Evolutionary conservation across 768 basidiomycete genomes (phyloP).

Genomic region (Tephrocybe sp.): DNA sequence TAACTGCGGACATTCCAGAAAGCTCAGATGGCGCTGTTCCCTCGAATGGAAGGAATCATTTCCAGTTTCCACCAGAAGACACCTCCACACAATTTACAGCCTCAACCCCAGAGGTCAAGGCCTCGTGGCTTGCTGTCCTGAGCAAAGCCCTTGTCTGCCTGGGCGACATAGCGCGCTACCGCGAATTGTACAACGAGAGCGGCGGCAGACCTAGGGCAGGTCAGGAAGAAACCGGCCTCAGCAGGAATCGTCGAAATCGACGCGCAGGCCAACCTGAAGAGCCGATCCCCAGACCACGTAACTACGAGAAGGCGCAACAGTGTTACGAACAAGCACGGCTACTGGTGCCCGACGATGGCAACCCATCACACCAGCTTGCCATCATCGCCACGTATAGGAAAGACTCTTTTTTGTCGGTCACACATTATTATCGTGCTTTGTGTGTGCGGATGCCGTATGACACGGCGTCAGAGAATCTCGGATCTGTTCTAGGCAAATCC

Average conservation of each 20-base stretch:
- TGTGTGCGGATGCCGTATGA: slow-evolving; percentile 87
- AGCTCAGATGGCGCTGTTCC: slow-evolving; percentile 23
- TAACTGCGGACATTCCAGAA: slow-evolving; percentile 12
- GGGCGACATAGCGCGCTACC: slow-evolving; percentile 93
- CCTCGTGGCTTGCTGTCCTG: slow-evolving; percentile 68
- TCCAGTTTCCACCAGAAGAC: slow-evolving; percentile 65
- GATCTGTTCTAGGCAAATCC: slow-evolving; percentile 65
- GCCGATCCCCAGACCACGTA: slow-evolving; percentile 55
- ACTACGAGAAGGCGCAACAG: slow-evolving; percentile 71
- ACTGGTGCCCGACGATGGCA: slow-evolving; percentile 86
- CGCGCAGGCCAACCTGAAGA: slow-evolving; percentile 50
- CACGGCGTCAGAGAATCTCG: slow-evolving; percentile 84
- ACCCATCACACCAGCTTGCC: slow-evolving; percentile 94
- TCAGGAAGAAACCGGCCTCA: slow-evolving; percentile 55
- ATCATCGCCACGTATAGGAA: slow-evolving; percentile 84
- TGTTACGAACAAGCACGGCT: slow-evolving; percentile 86
- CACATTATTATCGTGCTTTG: slow-evolving; percentile 90
- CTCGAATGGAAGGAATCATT: slow-evolving; percentile 52
- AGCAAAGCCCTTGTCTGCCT: slow-evolving; percentile 90
- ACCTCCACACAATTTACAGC: slow-evolving; percentile 33
- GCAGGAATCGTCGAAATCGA: slow-evolving; percentile 43
- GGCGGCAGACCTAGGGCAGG: slow-evolving; percentile 65
- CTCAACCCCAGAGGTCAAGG: slow-evolving; percentile 51
- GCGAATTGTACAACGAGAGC: slow-evolving; percentile 83
- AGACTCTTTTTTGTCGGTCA: slow-evolving; percentile 77